Evolutionary conservation across 2,329 filamentous ascomycete species (phyloP), one percentile per base, ranked within the genome.

Genomic region (Hypoxylon sp.): DNA sequence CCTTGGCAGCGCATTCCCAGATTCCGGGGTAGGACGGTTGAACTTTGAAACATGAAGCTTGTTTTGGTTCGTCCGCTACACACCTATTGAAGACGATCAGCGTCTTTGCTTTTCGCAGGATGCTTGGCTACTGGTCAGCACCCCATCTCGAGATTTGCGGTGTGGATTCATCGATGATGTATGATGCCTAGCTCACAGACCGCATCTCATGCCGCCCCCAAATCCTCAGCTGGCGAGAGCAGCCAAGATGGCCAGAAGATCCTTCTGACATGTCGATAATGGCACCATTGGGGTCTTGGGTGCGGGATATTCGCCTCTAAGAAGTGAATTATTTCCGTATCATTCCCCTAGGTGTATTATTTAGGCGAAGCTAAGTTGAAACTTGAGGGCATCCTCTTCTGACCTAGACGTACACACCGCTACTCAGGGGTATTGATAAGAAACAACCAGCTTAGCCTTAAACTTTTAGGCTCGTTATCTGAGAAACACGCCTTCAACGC

Each of bases 1-100:
- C 51, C 54, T 52, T 51, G 54, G 54, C 52, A 19, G 47, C 24
- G 6, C 29, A 10, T 53, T 52, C 24, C 47, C 11, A 19, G 37
- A 4, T 24, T 19, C 24, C 37, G 13, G 29, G 42, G 42, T 58
- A 37, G 29, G n/a, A 24, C 54, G 54, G 29, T 17, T 48, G 42
- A 26, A n/a, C 10, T 29, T 48, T 48, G 55, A 37, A 50, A 35
- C 19, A 24, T 22, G 55, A 44, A 59, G 44, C 19, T 26, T 3
- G 17, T 9, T 11, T 17, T 19, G 55, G n/a, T 9, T 52, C 33
- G 39, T 35, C 8, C 33, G 14, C 14, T 11, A 42, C 39, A 47
- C 52, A 35, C 31, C 5, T 33, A 26, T 26, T 17, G 47, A 35
- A 46, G 48, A 42, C 13, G 26, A 17, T 37, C 31, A 26, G 39